Conservation (phyloP, 495 filamentous ascomycete species). For the Aspergillus haitiensis region DNA sequence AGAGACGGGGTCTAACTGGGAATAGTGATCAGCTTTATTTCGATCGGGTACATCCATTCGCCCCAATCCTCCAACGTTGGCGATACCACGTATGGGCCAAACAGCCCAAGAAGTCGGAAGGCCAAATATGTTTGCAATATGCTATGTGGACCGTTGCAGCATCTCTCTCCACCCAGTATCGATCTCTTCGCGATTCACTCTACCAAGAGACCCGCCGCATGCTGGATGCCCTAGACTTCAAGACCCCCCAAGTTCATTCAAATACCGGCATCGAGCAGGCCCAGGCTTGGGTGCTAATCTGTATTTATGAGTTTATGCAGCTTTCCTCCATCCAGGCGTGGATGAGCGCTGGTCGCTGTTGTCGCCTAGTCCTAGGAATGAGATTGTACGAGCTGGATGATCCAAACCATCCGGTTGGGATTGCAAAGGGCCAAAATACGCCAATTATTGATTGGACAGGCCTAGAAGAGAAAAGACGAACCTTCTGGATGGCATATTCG, state of each 20-base stretch:
- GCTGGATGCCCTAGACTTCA: slow-evolving; percentile 33
- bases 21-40: slow-evolving; percentile 57
- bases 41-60: slow-evolving; percentile 55
- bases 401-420: slow-evolving; percentile 19
- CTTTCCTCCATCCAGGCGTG: slow-evolving; percentile 48
- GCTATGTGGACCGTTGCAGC: slow-evolving; percentile 59
- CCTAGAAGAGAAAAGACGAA: slow-evolving; percentile 51
- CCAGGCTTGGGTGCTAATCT: slow-evolving; percentile 56
- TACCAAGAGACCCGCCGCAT: slow-evolving; percentile 51
- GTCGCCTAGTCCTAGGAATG: slow-evolving; percentile 53
- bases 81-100: slow-evolving; percentile 44
- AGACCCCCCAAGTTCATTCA: background rate
- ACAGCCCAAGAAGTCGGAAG: slow-evolving; percentile 28
- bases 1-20: background rate
- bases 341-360: slow-evolving; percentile 55
- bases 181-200: slow-evolving; percentile 43
- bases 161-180: slow-evolving; percentile 53
- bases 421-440: slow-evolving; percentile 17
- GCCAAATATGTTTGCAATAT: slow-evolving; percentile 48
- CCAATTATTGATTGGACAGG: slow-evolving; percentile 29
- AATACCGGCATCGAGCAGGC: slow-evolving; percentile 40
- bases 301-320: slow-evolving; percentile 54
- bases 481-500: slow-evolving; percentile 58
- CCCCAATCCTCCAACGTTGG: slow-evolving; percentile 53
- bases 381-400: slow-evolving; percentile 52